A percentile compares a stretch with the other conserved stretches of the same genome.
Evolutionary conservation across 2,329 filamentous ascomycete species (phyloP).

Genomic region (Gnomoniopsis sp.): DNA sequence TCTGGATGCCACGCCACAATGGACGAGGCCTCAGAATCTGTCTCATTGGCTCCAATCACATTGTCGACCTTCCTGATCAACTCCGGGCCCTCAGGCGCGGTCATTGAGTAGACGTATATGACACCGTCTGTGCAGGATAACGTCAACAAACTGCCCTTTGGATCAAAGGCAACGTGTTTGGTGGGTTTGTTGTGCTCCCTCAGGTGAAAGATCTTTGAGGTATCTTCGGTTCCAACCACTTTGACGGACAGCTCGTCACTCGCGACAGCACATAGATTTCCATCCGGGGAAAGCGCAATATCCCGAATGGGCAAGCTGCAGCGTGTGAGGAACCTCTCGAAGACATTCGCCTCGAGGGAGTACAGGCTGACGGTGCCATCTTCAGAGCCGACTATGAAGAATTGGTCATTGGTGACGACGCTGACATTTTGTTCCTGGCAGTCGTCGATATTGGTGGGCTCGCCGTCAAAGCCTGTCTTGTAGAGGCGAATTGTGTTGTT

Average conservation of each 20-base stretch:
- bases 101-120: slow-evolving; percentile 85
- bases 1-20: slow-evolving; percentile 89
- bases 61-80: slow-evolving; percentile 79
- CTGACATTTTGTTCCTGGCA: slow-evolving; percentile 82
- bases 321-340: slow-evolving; percentile 79
- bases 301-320: slow-evolving; percentile 85
- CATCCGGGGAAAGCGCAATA: slow-evolving; percentile 75
- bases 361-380: slow-evolving; percentile 96
- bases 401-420: slow-evolving; percentile 72
- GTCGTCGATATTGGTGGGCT: slow-evolving; percentile 89
- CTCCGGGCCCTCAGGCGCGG: slow-evolving; percentile 67
- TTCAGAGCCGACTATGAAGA: slow-evolving; percentile 86
- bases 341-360: slow-evolving; percentile 68
- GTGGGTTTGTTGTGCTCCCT: slow-evolving; percentile 81
- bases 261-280: slow-evolving; percentile 88
- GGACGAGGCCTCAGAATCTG: slow-evolving; percentile 72
- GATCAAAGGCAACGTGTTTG: slow-evolving; percentile 90
- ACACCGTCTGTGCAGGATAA: slow-evolving; percentile 86
- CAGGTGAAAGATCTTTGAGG: slow-evolving; percentile 70
- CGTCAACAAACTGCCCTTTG: slow-evolving; percentile 69
- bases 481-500: slow-evolving; percentile 95
- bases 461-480: slow-evolving; percentile 85
- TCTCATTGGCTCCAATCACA: slow-evolving; percentile 74
- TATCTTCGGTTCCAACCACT: slow-evolving; percentile 78
- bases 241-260: slow-evolving; percentile 94